These are phyloP conservation scores for Rhizopogon salebrosus DNA, from an alignment of 768 basidiomycete genomes.

Conservation along the genomic window DNA sequence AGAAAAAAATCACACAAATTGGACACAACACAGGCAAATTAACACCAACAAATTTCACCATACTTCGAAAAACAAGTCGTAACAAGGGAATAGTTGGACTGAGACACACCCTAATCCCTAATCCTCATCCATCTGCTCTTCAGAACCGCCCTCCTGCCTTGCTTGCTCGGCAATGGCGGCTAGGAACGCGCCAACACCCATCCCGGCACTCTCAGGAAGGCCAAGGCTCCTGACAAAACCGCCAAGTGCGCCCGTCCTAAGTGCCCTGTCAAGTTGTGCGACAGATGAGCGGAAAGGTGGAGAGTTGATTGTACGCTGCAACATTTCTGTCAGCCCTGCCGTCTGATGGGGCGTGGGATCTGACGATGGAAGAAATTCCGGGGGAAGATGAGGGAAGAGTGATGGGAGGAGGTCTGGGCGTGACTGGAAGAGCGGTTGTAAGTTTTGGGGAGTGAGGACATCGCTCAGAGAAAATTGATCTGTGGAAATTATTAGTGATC, in stretches of 20 bases:
- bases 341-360: conserved; percentile 34
- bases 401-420: conserved; percentile 65
- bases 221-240: conserved; percentile 74
- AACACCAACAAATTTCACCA: neutral
- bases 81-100: neutral
- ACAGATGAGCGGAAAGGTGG: conserved; percentile 83
- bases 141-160: conserved; percentile 29
- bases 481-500: conserved; percentile 2
- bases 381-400: conserved; percentile 78
- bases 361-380: conserved; percentile 67
- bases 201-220: conserved; percentile 80
- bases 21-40: neutral
- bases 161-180: conserved; percentile 77
- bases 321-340: conserved; percentile 38
- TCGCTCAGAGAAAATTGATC: conserved; percentile 64
- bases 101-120: conserved; percentile 32
- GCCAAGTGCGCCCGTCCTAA: conserved; percentile 75
- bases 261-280: conserved; percentile 75
- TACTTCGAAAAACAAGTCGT: neutral
- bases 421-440: conserved; percentile 63
- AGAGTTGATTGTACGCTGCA: conserved; percentile 73
- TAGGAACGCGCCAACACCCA: conserved; percentile 73
- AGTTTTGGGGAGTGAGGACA: conserved; percentile 68
- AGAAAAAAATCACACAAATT: neutral
- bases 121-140: conserved; percentile 80